Evolutionary conservation across 2,329 filamentous ascomycete genomes (phyloP).

Genomic region (Fusarium abutilonis): DNA sequence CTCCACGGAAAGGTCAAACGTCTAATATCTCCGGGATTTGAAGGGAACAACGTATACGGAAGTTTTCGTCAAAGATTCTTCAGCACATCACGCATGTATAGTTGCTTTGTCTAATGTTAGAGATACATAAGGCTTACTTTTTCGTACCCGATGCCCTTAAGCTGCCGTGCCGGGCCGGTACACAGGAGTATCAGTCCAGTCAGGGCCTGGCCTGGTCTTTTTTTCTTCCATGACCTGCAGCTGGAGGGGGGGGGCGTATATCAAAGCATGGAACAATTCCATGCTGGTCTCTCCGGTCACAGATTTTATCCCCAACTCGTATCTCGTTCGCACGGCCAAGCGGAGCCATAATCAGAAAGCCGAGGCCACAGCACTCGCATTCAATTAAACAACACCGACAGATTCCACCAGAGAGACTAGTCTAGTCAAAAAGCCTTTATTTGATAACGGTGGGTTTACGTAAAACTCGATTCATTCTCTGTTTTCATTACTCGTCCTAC

Average conservation of each 20-base stretch:
- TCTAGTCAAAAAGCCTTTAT: conserved; percentile 4
- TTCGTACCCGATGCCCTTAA: not conserved
- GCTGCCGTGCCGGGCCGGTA: conserved; percentile 31
- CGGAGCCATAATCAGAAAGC: conserved; percentile 3
- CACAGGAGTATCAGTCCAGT: conserved; percentile 15
- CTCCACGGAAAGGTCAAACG: conserved; percentile 1
- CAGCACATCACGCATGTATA: conserved; percentile 3
- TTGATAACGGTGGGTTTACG: conserved; percentile 26
- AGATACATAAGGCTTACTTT: conserved; percentile 3
- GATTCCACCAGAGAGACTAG: conserved; percentile 4
- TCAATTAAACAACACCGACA: conserved; percentile 15
- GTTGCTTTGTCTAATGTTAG: conserved; percentile 4
- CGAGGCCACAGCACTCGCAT: not conserved
- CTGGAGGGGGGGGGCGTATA: conserved; percentile 23
- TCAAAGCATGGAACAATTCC: conserved; percentile 12
- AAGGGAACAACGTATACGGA: too few relatives aligned
- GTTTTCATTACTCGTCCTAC: conserved; percentile 14
- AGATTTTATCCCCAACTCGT: not conserved
- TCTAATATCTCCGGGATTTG: not conserved
- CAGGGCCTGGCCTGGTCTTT: conserved; percentile 33
- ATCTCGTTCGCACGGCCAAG: conserved; percentile 8
- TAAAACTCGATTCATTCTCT: conserved; percentile 20
- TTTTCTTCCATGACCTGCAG: conserved; percentile 11
- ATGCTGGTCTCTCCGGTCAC: conserved; percentile 2
- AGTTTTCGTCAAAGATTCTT: conserved; percentile 9